Evolutionary conservation across 441 rosid species (phyloP).

Genomic region (Populus hybrid): DNA sequence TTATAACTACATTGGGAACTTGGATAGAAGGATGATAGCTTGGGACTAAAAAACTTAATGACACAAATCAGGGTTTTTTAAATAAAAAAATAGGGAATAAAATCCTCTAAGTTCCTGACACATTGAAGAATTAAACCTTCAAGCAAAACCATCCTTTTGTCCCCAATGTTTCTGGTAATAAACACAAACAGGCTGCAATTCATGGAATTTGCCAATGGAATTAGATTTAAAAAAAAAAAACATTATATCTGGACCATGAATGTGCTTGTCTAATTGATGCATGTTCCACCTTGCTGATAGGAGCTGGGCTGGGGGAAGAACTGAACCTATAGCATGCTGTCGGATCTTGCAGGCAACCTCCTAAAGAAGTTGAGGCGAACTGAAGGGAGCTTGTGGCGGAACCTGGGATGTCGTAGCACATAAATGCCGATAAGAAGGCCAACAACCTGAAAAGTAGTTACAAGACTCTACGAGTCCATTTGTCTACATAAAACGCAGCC

Average conservation of each 20-base stretch:
- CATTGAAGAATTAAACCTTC: background rate
- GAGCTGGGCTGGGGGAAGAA: background rate
- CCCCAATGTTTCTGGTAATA: background rate
- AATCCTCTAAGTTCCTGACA: background rate
- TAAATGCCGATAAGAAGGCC: conserved; percentile 57
- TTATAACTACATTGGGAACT: no score
- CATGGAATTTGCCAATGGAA: background rate
- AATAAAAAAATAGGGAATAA: background rate
- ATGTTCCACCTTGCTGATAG: background rate
- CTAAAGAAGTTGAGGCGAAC: conserved; percentile 79
- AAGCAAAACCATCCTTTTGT: background rate
- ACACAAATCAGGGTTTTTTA: no score
- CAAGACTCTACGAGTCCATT: background rate
- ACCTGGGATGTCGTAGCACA: conserved; percentile 70
- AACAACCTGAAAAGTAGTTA: conserved; percentile 62
- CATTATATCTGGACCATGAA: background rate
- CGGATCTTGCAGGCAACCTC: conserved; percentile 69
- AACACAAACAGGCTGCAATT: background rate
- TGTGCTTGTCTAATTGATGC: background rate
- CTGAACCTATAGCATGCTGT: conserved; percentile 49
- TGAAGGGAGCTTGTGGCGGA: conserved; percentile 76
- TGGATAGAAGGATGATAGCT: no score
- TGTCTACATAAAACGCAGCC: no score
- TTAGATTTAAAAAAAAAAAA: background rate
- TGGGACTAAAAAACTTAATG: no score